phyloP scores from a whole-genome alignment of 2,329 filamentous ascomycete species.

The Alternaria sp. region DNA sequence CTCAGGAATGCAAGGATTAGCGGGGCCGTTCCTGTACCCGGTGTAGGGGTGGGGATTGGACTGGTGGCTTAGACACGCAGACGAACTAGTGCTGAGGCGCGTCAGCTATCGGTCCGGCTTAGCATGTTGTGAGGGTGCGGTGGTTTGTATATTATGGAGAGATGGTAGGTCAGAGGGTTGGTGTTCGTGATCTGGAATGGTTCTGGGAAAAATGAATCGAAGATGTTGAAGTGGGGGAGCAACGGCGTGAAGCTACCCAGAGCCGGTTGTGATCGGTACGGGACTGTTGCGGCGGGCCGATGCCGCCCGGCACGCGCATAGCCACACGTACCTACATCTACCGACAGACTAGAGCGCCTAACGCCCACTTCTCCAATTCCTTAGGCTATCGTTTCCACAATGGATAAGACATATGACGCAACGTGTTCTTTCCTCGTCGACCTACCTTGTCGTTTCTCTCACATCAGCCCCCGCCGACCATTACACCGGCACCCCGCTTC shows the following conservation, averaged over 20 bases:
- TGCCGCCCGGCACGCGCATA: neutral
- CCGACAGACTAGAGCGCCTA: neutral
- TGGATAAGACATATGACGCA: neutral
- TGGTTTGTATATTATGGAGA: neutral
- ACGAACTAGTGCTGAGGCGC: conserved; percentile 7
- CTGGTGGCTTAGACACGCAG: conserved; percentile 10
- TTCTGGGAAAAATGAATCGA: neutral
- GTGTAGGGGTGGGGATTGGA: neutral
- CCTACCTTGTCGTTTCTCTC: neutral
- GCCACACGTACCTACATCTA: conserved; percentile 3
- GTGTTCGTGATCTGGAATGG: neutral
- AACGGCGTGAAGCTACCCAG: neutral
- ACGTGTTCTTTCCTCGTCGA: neutral
- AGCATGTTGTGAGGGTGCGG: neutral
- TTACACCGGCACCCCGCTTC: conserved; percentile 6
- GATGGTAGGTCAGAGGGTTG: neutral
- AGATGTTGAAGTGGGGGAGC: neutral
- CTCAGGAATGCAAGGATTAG: neutral
- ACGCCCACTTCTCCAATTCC: neutral
- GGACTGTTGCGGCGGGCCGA: conserved; percentile 2
- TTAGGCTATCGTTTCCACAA: neutral
- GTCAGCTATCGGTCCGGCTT: neutral
- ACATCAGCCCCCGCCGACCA: neutral
- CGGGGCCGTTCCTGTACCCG: conserved; percentile 6
- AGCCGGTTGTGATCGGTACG: conserved; percentile 4